Conservation (phyloP, 331 rosid species). For the Acacia concinna region DNA sequence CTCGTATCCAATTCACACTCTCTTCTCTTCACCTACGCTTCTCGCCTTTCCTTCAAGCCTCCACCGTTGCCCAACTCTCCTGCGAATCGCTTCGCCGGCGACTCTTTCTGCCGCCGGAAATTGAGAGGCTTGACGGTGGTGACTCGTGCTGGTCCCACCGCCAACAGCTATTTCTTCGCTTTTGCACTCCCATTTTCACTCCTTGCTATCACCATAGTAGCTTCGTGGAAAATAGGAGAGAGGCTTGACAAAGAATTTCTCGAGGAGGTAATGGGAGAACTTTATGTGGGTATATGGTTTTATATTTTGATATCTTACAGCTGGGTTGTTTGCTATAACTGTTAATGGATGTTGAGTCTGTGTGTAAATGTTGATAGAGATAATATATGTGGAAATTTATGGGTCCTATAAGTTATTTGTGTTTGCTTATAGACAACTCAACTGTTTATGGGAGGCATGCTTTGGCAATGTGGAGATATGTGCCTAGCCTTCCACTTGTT, state of each 20-base stretch:
- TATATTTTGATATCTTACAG: background rate
- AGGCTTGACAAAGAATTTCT: slow-evolving; percentile 65
- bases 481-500: slow-evolving; percentile 24
- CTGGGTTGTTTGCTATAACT: slow-evolving; percentile 1
- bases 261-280: slow-evolving; percentile 54
- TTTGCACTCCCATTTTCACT: slow-evolving; percentile 70
- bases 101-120: slow-evolving; percentile 18
- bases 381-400: background rate
- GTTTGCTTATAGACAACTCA: background rate
- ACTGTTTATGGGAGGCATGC: background rate
- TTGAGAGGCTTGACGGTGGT: slow-evolving; percentile 40
- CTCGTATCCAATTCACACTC: slow-evolving; percentile 35
- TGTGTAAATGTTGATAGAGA: background rate
- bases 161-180: slow-evolving; percentile 53
- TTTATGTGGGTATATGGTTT: background rate
- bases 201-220: slow-evolving; percentile 50
- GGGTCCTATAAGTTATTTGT: background rate
- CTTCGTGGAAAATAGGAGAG: slow-evolving; percentile 60
- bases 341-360: background rate
- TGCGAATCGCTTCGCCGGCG: slow-evolving; percentile 21
- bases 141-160: slow-evolving; percentile 61
- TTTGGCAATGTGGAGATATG: background rate
- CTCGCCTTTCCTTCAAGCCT: slow-evolving; percentile 30
- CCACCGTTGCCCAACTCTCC: slow-evolving; percentile 27
- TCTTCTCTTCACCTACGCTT: slow-evolving; percentile 16